Percentiles rank a stretch among this genome's conserved stretches.
Conservation (phyloP, 257 asterid species). For the Eustoma russellianum region DNA sequence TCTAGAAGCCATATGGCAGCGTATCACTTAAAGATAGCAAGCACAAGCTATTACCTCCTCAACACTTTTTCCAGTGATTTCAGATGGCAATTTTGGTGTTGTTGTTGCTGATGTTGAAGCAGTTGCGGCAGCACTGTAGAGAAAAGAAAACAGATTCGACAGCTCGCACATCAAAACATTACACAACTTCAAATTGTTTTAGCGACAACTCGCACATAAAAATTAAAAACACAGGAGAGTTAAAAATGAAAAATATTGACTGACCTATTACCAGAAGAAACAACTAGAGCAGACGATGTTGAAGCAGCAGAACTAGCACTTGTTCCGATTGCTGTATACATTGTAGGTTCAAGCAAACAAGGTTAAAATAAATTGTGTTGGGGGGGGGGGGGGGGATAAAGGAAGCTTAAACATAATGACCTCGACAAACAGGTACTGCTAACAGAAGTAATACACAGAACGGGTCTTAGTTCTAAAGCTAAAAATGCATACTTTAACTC, state of each 20-base stretch:
- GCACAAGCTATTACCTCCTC: constrained; percentile 61
- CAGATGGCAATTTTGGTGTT: constrained; percentile 78
- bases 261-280: constrained; percentile 67
- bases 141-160: constrained; percentile 18
- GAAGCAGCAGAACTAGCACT: constrained; percentile 52
- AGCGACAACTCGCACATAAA: too few species aligned
- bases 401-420: too few species aligned
- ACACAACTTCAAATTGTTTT: too few species aligned
- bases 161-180: background rate
- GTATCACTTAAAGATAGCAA: background rate
- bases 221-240: background rate
- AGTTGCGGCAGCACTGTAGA: constrained; percentile 51
- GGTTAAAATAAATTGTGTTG: too few species aligned
- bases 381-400: too few species aligned
- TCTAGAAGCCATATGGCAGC: background rate
- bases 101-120: constrained; percentile 35
- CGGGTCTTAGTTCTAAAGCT: too few species aligned
- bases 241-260: constrained; percentile 18
- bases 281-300: constrained; percentile 42
- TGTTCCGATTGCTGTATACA: constrained; percentile 36
- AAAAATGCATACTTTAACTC: too few species aligned
- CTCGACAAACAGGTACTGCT: too few species aligned
- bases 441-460: too few species aligned
- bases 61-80: constrained; percentile 87
- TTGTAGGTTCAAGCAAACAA: constrained; percentile 26